Evolutionary conservation across 2,329 filamentous ascomycete genomes (phyloP).

Genomic region (Fusarium tupiense): DNA sequence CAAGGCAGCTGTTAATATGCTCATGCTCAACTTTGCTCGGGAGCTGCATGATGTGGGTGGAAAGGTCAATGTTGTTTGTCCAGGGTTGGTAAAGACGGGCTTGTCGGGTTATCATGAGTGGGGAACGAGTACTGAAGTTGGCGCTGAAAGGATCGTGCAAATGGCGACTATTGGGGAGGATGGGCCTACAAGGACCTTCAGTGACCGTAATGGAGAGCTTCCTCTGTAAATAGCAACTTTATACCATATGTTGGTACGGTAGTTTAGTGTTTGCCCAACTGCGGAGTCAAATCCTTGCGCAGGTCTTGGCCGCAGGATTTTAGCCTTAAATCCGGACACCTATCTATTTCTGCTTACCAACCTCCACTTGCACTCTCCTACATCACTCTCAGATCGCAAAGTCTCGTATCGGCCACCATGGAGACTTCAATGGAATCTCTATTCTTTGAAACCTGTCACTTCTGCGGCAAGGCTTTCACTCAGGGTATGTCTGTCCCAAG

Average conservation of each 20-base stretch:
- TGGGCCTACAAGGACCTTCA: conserved; percentile 45
- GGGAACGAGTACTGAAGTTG: conserved; percentile 38
- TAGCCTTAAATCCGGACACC: conserved; percentile 21
- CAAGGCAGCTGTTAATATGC: conserved; percentile 56
- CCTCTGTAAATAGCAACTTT: conserved; percentile 18
- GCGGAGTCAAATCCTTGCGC: too few relatives aligned
- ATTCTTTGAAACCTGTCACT: conserved; percentile 19
- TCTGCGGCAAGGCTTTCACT: conserved; percentile 37
- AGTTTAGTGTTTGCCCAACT: neutral
- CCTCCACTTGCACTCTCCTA: too few relatives aligned
- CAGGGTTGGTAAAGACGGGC: conserved; percentile 49
- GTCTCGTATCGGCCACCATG: neutral
- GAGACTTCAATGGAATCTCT: neutral
- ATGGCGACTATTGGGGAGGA: conserved; percentile 44
- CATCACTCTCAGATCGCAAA: too few relatives aligned
- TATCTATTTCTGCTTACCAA: conserved; percentile 5
- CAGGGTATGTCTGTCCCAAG: conserved; percentile 7
- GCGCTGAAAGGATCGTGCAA: conserved; percentile 44
- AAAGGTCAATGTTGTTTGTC: conserved; percentile 50
- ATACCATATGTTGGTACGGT: too few relatives aligned
- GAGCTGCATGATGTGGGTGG: conserved; percentile 45
- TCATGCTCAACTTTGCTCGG: conserved; percentile 48
- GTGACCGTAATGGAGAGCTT: conserved; percentile 37
- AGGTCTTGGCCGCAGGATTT: neutral
- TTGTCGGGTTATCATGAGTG: conserved; percentile 35